These are phyloP conservation scores for Penicillium turbatum DNA, from an alignment of 495 filamentous ascomycete species.

Conservation along the genomic window DNA sequence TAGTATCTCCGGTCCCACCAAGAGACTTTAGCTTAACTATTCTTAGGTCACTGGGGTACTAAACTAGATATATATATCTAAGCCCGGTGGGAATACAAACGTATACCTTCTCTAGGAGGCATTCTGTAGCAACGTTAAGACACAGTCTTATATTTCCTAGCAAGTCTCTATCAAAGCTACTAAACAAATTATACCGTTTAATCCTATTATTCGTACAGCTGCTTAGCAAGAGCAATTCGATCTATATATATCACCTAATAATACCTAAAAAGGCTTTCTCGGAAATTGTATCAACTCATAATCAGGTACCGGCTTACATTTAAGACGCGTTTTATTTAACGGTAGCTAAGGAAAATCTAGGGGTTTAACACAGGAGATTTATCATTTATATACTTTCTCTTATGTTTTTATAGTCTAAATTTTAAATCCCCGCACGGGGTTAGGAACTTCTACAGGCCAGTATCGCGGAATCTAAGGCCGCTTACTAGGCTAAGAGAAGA, in stretches of 20 bases:
- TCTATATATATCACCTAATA: slow-evolving; percentile 12
- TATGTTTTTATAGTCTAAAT: too few relatives aligned
- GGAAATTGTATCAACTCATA: neutral
- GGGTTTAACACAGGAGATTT: neutral
- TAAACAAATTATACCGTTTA: slow-evolving; percentile 19
- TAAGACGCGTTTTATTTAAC: neutral
- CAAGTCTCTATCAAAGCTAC: slow-evolving; percentile 21
- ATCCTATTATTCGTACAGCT: slow-evolving; percentile 12
- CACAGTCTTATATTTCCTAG: slow-evolving; percentile 11
- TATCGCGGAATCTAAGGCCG: too few relatives aligned
- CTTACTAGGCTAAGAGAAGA: too few relatives aligned
- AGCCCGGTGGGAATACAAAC: slow-evolving; percentile 15
- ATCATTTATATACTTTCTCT: too few relatives aligned
- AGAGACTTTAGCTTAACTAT: slow-evolving; percentile 27
- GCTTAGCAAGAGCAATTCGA: slow-evolving; percentile 20
- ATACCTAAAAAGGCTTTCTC: slow-evolving; percentile 17
- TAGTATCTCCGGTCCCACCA: slow-evolving; percentile 14
- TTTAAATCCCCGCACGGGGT: too few relatives aligned
- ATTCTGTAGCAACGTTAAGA: slow-evolving; percentile 11
- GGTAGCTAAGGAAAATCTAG: neutral
- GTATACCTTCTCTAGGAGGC: slow-evolving; percentile 17
- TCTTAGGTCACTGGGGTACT: slow-evolving; percentile 21
- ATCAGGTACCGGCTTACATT: neutral
- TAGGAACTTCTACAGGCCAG: too few relatives aligned
- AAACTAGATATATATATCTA: slow-evolving; percentile 22